Evolutionary conservation across 2,329 filamentous ascomycete genomes (phyloP).

Genomic region (Corinectria fuckeliana): DNA sequence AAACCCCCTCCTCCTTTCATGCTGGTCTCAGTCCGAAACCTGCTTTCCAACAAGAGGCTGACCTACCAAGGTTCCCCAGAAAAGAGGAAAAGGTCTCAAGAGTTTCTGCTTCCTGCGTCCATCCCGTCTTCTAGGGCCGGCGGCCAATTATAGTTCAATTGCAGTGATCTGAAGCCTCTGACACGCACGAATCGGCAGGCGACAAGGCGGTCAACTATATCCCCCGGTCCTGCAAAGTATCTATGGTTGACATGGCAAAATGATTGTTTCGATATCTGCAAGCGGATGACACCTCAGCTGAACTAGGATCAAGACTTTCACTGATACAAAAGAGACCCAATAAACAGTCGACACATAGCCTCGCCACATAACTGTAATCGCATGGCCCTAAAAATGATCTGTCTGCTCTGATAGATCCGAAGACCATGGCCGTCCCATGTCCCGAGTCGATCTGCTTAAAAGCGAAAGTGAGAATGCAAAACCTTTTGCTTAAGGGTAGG

Average conservation of each 20-base stretch:
- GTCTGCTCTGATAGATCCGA: slow-evolving; percentile 11
- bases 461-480: background rate
- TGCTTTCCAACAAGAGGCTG: background rate
- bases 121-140: slow-evolving; percentile 5
- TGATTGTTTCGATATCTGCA: background rate
- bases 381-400: background rate
- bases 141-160: too few relatives aligned
- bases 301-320: slow-evolving; percentile 19
- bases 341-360: too few relatives aligned
- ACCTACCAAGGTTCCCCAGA: slow-evolving; percentile 1
- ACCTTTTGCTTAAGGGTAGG: background rate
- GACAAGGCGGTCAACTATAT: slow-evolving; percentile 9
- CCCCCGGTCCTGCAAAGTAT: slow-evolving; percentile 14
- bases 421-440: slow-evolving; percentile 4
- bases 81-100: background rate
- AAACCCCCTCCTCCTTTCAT: background rate
- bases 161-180: slow-evolving; percentile 12
- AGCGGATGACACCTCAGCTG: slow-evolving; percentile 33
- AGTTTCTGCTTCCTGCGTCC: background rate
- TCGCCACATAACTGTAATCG: background rate
- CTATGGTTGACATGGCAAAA: slow-evolving; percentile 3
- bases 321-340: background rate
- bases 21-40: slow-evolving; percentile 10
- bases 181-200: background rate
- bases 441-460: slow-evolving; percentile 1